Evolutionary conservation across 768 basidiomycete genomes (phyloP), one percentile per base, ranked within the genome.

Genomic region (Mycena kentingensis): DNA sequence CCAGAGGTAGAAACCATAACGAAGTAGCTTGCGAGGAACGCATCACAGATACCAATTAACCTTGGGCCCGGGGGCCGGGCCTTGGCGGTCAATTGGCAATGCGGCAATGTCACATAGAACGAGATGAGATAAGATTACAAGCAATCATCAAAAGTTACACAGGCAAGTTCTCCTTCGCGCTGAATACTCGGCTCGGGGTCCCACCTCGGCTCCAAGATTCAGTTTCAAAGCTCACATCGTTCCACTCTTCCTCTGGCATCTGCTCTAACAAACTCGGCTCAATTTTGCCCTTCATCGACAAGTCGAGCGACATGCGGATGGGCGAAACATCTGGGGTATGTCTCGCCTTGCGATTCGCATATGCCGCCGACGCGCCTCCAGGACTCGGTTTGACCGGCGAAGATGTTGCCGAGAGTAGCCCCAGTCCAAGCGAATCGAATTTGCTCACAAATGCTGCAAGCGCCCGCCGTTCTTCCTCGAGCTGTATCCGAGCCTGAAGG

Each of bases 401-500:
- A 16, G 67, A 51, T 19, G 67, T 57, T 5, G 62, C 55, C 13
- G 71, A 70, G 8, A 69, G 66, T 0, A 51, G 38, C 7, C 76
- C 76, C 27, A 87, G 63, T 0, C 86, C 87, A 24, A 89, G 68
- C 11, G 88, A 77, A 68, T 93, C 91, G 62, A 93, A 90, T 66
- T 88, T 90, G 66, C 75, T 77, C 38, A 93, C 91, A 60, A 93
- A 93, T 5, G 88, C 79, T 3, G 87, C 81, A 34, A 93, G 75
- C 8, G 88, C 90, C 21, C 83, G 75, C 31, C 90, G 80, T 69
- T 93, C 90, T 37, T 85, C 85, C 65, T 93, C 90, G 45, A 92
- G 68, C 58, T 84, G 84, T 28, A 71, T 65, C 44, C 88, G 73
- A 52, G 73, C 63, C 85, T 87, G 56, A 11, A 13, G 26, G 18